These are phyloP conservation scores for Colletotrichum endophyticum DNA, from an alignment of 2,329 filamentous ascomycete species.

Conservation along the genomic window DNA sequence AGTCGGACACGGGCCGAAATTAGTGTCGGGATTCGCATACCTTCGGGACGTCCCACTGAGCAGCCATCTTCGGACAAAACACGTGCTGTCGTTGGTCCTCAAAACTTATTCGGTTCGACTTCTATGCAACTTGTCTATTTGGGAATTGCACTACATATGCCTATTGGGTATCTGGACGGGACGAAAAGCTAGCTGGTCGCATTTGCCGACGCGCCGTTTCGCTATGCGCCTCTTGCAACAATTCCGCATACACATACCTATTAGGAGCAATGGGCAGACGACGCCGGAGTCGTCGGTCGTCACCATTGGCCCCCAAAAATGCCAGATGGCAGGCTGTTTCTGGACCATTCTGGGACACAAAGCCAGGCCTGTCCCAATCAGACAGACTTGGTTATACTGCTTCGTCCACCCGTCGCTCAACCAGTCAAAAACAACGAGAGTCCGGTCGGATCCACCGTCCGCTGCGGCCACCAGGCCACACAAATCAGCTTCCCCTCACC, in stretches of 20 bases:
- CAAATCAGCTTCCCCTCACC: slow-evolving; percentile 9
- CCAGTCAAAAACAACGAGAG: slow-evolving; percentile 9
- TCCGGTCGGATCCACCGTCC: slow-evolving; percentile 7
- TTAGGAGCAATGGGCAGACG: slow-evolving; percentile 19
- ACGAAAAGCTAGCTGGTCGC: background rate
- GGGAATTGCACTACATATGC: background rate
- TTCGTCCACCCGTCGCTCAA: background rate
- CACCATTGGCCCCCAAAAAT: slow-evolving; percentile 38
- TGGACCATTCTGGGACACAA: slow-evolving; percentile 38
- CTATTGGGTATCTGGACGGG: slow-evolving; percentile 1
- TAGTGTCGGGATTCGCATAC: background rate
- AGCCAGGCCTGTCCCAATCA: slow-evolving; percentile 10
- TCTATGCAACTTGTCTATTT: slow-evolving; percentile 9
- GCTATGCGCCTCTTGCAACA: background rate
- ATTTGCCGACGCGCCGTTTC: background rate
- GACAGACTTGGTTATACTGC: background rate
- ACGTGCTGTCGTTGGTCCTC: background rate
- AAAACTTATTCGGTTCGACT: background rate
- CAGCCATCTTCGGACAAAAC: background rate
- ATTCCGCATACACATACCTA: slow-evolving; percentile 12
- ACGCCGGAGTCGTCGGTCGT: slow-evolving; percentile 24
- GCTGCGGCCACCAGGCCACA: slow-evolving; percentile 18
- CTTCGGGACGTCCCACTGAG: background rate
- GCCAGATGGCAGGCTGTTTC: slow-evolving; percentile 53
- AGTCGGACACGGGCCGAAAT: background rate